Evolutionary conservation across 2,329 filamentous ascomycete species (phyloP).

Genomic region (Macroventuria anomochaeta): DNA sequence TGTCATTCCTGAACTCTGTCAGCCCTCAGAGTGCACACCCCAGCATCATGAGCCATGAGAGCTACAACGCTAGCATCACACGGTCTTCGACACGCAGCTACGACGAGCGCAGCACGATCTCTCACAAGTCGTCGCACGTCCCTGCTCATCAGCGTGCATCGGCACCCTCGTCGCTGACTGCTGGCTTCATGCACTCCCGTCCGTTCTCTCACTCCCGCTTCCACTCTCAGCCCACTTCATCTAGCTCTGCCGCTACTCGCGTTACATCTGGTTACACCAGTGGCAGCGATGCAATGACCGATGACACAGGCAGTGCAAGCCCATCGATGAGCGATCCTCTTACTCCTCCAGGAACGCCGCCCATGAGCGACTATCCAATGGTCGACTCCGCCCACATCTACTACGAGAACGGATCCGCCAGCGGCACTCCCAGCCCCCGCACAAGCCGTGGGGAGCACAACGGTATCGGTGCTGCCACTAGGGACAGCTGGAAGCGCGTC

Average conservation of each 20-base stretch:
- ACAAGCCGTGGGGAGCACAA: conserved; percentile 48
- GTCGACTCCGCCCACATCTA: conserved; percentile 46
- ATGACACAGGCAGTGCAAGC: conserved; percentile 67
- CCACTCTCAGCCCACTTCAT: conserved; percentile 46
- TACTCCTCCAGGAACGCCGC: conserved; percentile 79
- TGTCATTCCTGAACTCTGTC: conserved; percentile 83
- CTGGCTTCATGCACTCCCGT: conserved; percentile 46
- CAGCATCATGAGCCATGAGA: conserved; percentile 49
- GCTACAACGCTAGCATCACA: conserved; percentile 49
- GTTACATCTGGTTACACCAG: conserved; percentile 51
- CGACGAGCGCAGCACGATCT: conserved; percentile 48
- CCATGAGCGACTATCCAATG: conserved; percentile 63
- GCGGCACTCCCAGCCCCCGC: conserved; percentile 48
- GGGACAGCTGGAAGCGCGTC: conserved; percentile 50
- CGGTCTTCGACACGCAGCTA: conserved; percentile 50
- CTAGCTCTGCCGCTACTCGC: conserved; percentile 37
- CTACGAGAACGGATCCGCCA: conserved; percentile 41
- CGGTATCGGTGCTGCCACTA: conserved; percentile 44
- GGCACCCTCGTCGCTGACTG: conserved; percentile 48
- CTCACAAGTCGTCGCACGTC: conserved; percentile 39
- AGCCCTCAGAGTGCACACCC: conserved; percentile 57
- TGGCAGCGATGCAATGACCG: conserved; percentile 57
- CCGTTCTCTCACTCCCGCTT: conserved; percentile 48
- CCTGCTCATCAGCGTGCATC: conserved; percentile 48
- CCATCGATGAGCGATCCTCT: conserved; percentile 65